Base-by-base conservation (phyloP, 352 stramenopile species). In the Globisporangium yorkense region DNA sequence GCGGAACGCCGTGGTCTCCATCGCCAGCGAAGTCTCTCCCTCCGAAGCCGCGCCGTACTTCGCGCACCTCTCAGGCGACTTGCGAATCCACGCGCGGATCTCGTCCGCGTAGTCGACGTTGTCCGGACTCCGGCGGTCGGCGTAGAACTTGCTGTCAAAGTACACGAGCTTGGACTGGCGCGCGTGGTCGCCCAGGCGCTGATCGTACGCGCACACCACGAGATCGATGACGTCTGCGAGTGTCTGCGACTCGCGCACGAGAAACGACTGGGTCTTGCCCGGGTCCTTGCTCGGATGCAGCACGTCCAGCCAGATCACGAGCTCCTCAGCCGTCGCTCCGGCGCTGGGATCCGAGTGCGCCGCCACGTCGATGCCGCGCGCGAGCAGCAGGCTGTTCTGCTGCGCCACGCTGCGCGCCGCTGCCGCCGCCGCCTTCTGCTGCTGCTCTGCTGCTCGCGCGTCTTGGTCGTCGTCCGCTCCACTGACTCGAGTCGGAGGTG, bases 241-340 rank as follows among this genome's bases (percentile, higher is more conserved):
- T 2, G 37, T 62, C 57, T 87, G 75, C 3, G 79, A 89, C n/a
- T 70, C 60, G 21, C 74, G 72, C 52, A 92, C 75, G 13, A 92
- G 62, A 41, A 92, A 92, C 35, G 77, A 87, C 62, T 92, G 81
- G 7, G 81, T 89, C 33, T 69, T 71, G 0, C 72, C 60, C 12
- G 79, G 75, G 31, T 88, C 75, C 52, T 89, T 89, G 43, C 69
- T 81, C 29, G 81, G 68, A 63, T 92, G 81, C 40, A 89, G 68
- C 48, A 92, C 77, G 45, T 92, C 81, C 29, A 89, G 66, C 77
- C 77, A 88, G 55, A 88, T 51, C 45, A 92, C 61, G 18, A 80
- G 67, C 57, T 91, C 80, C 12, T 59, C 71, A 16, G 71, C 60
- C 16, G 46, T 60, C n/a, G 44, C 43, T 20, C 35, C 29, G 4